Conservation (phyloP, 441 rosid species). For the Macaranga tanarius region DNA sequence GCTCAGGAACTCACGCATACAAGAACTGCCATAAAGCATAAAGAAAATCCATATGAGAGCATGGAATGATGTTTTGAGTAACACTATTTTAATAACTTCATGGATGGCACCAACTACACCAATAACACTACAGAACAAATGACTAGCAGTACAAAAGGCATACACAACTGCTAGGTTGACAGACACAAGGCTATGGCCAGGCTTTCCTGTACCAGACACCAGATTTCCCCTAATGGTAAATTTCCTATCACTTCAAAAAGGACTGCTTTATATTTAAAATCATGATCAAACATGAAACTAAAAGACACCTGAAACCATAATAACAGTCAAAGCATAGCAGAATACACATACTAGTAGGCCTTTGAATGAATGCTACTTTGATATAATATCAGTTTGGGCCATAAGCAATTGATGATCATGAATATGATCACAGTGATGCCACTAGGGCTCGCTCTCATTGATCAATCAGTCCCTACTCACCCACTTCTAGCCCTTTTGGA, state of each 20-base stretch:
- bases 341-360: neutral
- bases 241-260: neutral
- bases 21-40: slow-evolving; percentile 39
- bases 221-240: neutral
- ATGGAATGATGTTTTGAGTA: slow-evolving; percentile 13
- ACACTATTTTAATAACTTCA: slow-evolving; percentile 3
- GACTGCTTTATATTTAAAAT: neutral
- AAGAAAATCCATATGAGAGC: slow-evolving; percentile 31
- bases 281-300: neutral
- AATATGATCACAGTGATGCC: neutral
- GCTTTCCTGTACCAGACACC: neutral
- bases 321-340: neutral
- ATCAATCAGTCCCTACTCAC: neutral
- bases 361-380: neutral
- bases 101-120: slow-evolving; percentile 5
- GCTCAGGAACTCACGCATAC: slow-evolving; percentile 41
- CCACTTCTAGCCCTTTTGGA: neutral
- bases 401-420: neutral
- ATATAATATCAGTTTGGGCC: neutral
- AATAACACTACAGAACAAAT: neutral
- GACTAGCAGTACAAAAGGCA: neutral
- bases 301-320: neutral
- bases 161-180: neutral
- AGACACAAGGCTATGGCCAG: neutral
- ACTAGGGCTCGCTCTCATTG: neutral